Conservation (phyloP, 2,329 filamentous ascomycete species). For the Thielaviopsis populi region DNA sequence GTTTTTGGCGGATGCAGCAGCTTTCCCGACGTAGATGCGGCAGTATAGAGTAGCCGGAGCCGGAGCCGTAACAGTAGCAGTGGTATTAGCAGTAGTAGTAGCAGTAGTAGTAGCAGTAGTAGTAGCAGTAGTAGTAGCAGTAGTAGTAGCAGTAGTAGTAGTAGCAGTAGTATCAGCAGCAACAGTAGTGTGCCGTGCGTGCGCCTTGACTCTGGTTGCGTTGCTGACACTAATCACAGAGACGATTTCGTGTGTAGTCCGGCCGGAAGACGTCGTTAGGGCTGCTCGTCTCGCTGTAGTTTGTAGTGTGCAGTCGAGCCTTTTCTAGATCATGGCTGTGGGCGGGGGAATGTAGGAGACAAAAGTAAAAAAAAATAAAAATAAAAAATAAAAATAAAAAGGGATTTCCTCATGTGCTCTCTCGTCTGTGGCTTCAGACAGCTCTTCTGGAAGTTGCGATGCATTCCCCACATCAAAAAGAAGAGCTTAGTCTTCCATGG, state of each 20-base stretch:
- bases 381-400: too few relatives aligned
- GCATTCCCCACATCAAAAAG: conserved; percentile 5
- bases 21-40: too few relatives aligned
- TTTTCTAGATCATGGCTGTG: background rate
- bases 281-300: too few relatives aligned
- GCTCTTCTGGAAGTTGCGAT: background rate
- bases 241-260: background rate
- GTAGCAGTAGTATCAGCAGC: too few relatives aligned
- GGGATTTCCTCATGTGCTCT: background rate
- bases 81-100: too few relatives aligned
- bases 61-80: too few relatives aligned
- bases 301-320: background rate
- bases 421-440: background rate
- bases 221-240: background rate
- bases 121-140: too few relatives aligned
- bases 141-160: too few relatives aligned
- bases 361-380: too few relatives aligned
- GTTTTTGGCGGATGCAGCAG: background rate
- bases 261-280: background rate
- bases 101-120: too few relatives aligned
- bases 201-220: background rate
- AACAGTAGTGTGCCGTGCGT: background rate
- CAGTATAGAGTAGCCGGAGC: too few relatives aligned
- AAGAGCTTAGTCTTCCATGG: conserved; percentile 4
- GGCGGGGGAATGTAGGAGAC: background rate